phyloP scores from a whole-genome alignment of 768 basidiomycete species.

The Albatrellus ellisii region DNA sequence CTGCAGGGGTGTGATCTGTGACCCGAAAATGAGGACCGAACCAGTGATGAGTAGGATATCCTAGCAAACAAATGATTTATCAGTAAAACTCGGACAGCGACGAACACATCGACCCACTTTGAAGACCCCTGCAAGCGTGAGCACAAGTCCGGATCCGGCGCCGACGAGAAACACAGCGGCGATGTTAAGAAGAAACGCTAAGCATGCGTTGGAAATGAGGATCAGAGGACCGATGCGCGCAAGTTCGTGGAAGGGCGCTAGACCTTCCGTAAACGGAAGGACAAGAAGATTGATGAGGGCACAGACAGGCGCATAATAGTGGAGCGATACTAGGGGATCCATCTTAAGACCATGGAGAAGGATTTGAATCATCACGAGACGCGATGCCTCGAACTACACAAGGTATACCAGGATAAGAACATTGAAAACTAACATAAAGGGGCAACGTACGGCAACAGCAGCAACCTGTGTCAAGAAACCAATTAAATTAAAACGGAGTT shows the following conservation, averaged over 20 bases:
- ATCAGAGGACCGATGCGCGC: slow-evolving; percentile 37
- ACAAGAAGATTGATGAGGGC: slow-evolving; percentile 77
- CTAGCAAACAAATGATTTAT: slow-evolving; percentile 22
- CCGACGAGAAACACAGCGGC: slow-evolving; percentile 92
- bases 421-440: background rate
- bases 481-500: slow-evolving; percentile 69
- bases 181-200: slow-evolving; percentile 84
- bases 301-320: slow-evolving; percentile 96
- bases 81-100: background rate
- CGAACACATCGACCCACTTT: slow-evolving; percentile 37
- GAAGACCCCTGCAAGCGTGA: slow-evolving; percentile 90
- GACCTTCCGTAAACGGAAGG: slow-evolving; percentile 86
- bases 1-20: slow-evolving; percentile 71
- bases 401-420: slow-evolving; percentile 2
- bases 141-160: slow-evolving; percentile 73
- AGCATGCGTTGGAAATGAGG: slow-evolving; percentile 69
- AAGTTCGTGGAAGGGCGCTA: slow-evolving; percentile 72
- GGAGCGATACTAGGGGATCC: slow-evolving; percentile 90
- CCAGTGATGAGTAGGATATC: slow-evolving; percentile 92
- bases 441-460: slow-evolving; percentile 61
- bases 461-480: slow-evolving; percentile 84
- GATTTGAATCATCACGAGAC: slow-evolving; percentile 93
- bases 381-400: slow-evolving; percentile 79
- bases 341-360: slow-evolving; percentile 93
- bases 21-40: slow-evolving; percentile 77